Evolutionary conservation across 352 stramenopile species (phyloP).

Genomic region (Pythium myriotylum): DNA sequence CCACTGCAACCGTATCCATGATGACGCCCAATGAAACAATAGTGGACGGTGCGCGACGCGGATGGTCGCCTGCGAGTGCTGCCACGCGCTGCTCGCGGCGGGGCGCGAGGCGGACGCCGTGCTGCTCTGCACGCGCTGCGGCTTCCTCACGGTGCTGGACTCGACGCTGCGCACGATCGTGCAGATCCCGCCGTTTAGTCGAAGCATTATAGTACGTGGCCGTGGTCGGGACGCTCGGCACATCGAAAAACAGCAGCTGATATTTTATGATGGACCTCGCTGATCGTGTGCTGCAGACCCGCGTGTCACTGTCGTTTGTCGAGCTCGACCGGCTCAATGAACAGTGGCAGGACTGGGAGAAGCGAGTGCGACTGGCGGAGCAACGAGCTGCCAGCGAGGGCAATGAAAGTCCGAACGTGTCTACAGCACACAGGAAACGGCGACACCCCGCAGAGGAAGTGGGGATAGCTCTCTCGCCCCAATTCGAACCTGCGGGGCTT

Average conservation of each 20-base stretch:
- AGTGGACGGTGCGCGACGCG: constrained; percentile 24
- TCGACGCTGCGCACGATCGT: constrained; percentile 25
- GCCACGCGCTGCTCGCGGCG: constrained; percentile 25
- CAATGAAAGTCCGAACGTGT: neutral
- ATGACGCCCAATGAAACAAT: neutral
- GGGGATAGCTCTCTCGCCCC: neutral
- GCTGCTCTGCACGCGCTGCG: constrained; percentile 38
- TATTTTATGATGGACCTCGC: too few species aligned
- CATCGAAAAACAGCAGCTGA: too few species aligned
- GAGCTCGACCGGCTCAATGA: constrained; percentile 10
- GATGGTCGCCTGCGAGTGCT: constrained; percentile 35
- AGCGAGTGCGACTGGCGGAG: constrained; percentile 1
- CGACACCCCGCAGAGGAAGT: neutral
- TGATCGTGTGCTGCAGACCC: neutral
- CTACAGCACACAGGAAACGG: constrained; percentile 8
- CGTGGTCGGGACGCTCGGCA: too few species aligned
- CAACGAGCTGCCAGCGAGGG: neutral
- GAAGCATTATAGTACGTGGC: constrained; percentile 28
- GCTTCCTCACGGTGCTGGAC: constrained; percentile 34
- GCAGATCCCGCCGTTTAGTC: constrained; percentile 26
- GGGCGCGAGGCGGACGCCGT: constrained; percentile 22
- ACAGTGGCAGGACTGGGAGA: constrained; percentile 17
- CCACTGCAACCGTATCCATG: too few species aligned
- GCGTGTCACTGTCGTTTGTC: neutral
- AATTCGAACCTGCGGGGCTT: constrained; percentile 5